Evolutionary conservation across 108 stramenopile species (phyloP).

Genomic region (Skeletonema tropicum): DNA sequence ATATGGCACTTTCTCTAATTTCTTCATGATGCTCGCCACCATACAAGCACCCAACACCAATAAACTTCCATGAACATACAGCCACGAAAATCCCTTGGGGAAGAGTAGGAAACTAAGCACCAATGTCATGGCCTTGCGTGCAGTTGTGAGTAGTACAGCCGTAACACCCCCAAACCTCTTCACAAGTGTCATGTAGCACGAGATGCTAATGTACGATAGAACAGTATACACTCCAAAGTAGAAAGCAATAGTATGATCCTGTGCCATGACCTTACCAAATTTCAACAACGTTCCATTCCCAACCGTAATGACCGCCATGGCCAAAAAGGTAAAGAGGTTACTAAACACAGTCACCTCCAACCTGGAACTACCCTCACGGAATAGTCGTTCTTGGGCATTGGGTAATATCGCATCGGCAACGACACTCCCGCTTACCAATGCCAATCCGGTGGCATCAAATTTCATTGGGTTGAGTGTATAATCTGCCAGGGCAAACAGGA

Average conservation of each 20-base stretch:
- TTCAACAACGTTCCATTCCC: conserved; percentile 16
- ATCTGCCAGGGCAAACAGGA: conserved; percentile 37
- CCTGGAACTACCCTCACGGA: conserved; percentile 25
- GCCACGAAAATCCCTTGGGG: conserved; percentile 60
- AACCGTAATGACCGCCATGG: conserved; percentile 17
- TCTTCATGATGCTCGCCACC: conserved; percentile 59
- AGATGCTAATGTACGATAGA: conserved; percentile 35
- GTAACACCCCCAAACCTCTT: conserved; percentile 68
- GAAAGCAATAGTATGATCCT: conserved; percentile 20
- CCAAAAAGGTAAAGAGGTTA: conserved; percentile 38
- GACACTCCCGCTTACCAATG: conserved; percentile 22
- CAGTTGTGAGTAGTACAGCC: conserved; percentile 40
- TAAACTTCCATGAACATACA: conserved; percentile 65
- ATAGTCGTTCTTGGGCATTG: conserved; percentile 41
- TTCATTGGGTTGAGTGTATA: conserved; percentile 53
- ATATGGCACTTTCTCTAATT: conserved; percentile 32
- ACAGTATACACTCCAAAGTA: conserved; percentile 41
- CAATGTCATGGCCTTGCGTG: conserved; percentile 48
- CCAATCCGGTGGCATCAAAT: conserved; percentile 10
- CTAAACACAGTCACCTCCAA: conserved; percentile 41
- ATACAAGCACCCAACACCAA: conserved; percentile 70
- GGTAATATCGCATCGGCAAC: conserved; percentile 42
- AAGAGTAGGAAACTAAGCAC: conserved; percentile 41
- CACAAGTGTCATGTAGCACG: conserved; percentile 69
- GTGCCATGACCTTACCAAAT: conserved; percentile 14